Percentiles rank a stretch among this genome's conserved stretches.
phyloP scores from a whole-genome alignment of 2,329 filamentous ascomycete species.

The Fusarium chlamydosporum region DNA sequence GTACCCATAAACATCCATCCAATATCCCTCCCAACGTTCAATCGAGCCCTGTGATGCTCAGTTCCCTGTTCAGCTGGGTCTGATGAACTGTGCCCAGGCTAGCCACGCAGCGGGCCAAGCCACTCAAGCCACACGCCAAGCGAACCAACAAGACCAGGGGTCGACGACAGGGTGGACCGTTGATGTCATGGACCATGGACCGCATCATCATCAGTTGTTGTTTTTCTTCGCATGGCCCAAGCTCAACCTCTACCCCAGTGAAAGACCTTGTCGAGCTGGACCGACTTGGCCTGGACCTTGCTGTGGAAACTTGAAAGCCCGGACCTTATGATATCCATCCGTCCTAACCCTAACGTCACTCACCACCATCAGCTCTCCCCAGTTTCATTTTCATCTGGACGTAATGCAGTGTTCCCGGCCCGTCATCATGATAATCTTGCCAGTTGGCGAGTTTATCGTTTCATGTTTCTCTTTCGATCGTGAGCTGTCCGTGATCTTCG shows the following conservation, averaged over 20 bases:
- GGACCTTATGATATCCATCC: conserved; percentile 3
- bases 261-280: conserved; percentile 43
- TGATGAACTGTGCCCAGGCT: conserved; percentile 40
- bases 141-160: conserved; percentile 38
- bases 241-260: conserved; percentile 14
- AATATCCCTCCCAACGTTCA: conserved; percentile 1
- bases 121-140: conserved; percentile 43
- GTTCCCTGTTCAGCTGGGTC: conserved; percentile 48
- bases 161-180: conserved; percentile 28
- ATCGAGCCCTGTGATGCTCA: conserved; percentile 3
- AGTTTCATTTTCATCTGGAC: conserved; percentile 23
- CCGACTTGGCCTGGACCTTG: conserved; percentile 10
- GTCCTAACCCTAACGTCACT: conserved; percentile 33
- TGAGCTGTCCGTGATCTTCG: conserved; percentile 9
- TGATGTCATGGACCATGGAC: conserved; percentile 52
- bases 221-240: conserved; percentile 21
- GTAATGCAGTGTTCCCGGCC: conserved; percentile 18
- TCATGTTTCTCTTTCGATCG: conserved; percentile 12
- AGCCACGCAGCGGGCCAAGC: conserved; percentile 37
- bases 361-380: conserved; percentile 13
- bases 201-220: conserved; percentile 36
- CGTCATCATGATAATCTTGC: conserved; percentile 28
- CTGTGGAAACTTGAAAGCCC: conserved; percentile 7
- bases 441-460: conserved; percentile 6
- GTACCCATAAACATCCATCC: conserved; percentile 20